Evolutionary conservation across 2,329 filamentous ascomycete species (phyloP).

Genomic region (Penicillium rolfsii): DNA sequence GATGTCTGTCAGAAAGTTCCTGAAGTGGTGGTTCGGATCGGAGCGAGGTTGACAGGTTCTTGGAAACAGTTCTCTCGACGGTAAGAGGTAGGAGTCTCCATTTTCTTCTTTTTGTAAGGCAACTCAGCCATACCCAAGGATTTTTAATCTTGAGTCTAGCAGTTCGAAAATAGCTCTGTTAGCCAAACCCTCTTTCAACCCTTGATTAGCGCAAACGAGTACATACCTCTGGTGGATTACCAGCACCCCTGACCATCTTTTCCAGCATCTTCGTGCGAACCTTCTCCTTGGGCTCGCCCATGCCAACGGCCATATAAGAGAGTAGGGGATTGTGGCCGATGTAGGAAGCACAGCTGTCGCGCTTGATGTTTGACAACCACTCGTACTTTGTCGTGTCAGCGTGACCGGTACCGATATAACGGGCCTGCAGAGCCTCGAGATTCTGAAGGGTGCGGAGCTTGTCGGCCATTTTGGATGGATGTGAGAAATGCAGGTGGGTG

Average conservation of each 20-base stretch:
- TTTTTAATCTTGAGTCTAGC: constrained; percentile 17
- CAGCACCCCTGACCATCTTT: constrained; percentile 67
- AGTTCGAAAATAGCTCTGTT: neutral
- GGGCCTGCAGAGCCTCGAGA: constrained; percentile 93
- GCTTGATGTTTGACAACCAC: constrained; percentile 93
- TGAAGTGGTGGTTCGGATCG: neutral
- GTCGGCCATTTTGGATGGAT: constrained; percentile 68
- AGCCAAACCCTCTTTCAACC: neutral
- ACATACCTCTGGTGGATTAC: constrained; percentile 65
- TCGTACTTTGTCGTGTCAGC: constrained; percentile 97
- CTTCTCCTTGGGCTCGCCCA: constrained; percentile 82
- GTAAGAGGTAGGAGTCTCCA: neutral
- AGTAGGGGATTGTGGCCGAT: constrained; percentile 87
- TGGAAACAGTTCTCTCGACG: neutral
- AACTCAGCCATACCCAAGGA: neutral
- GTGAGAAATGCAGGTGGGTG: neutral
- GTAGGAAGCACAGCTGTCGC: constrained; percentile 88
- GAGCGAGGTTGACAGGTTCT: neutral
- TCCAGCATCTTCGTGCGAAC: constrained; percentile 80
- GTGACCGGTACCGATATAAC: constrained; percentile 93
- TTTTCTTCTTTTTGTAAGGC: neutral
- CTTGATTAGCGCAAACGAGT: neutral
- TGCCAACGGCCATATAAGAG: constrained; percentile 84
- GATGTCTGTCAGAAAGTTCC: neutral
- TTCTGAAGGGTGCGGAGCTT: constrained; percentile 98